Base-by-base conservation (phyloP, 768 basidiomycete species). In the Pleurotus cornucopiae region DNA sequence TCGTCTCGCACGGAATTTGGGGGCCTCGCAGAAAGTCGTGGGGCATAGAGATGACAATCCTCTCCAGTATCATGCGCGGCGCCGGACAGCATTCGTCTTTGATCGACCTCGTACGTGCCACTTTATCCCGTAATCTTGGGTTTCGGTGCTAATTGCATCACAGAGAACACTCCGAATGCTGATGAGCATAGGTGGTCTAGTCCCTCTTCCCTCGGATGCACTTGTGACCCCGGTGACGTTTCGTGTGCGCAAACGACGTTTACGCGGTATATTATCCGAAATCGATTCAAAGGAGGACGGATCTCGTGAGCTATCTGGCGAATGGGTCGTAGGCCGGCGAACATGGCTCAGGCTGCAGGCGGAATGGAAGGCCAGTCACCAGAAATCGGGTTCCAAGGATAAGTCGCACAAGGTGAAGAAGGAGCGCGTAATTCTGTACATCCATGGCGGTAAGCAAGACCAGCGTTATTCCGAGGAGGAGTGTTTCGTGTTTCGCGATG, bases 191-290 rank as follows among this genome's bases (percentile, higher is more conserved):
- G 84, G 85, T 46, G 88, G 91, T 7, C 77, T 94, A 47, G 83
- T 89, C 3, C 95, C 96, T 2, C 78, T 95, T 1, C 91, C 94
- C 6, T 89, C 90, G 0, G 94, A 97, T 69, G 95, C 95, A 5
- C 77, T 98, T 49, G 89, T 97, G 34, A 98, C 97, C 1, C 94
- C 96, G 11, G 90, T 99, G 45, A 91, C 92, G 0, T 99, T 98
- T 67, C 78, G 75, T 39, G 94, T 98, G 43, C 83, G 79, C 51
- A 80, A 73, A 59, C 85, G 89, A 5, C 72, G 78, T 6, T 76
- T 97, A 25, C 82, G 85, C 30, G 96, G 96, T 12, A 86, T 98
- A 53, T 80, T 99, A 13, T 75, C 81, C 4, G 76, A 85, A 5
- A 82, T 81, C 54, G 96, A 98, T 65, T 80, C 76, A 4, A 65